These are phyloP conservation scores for Balakata baccata DNA, from an alignment of 345 rosid species.

Conservation along the genomic window DNA sequence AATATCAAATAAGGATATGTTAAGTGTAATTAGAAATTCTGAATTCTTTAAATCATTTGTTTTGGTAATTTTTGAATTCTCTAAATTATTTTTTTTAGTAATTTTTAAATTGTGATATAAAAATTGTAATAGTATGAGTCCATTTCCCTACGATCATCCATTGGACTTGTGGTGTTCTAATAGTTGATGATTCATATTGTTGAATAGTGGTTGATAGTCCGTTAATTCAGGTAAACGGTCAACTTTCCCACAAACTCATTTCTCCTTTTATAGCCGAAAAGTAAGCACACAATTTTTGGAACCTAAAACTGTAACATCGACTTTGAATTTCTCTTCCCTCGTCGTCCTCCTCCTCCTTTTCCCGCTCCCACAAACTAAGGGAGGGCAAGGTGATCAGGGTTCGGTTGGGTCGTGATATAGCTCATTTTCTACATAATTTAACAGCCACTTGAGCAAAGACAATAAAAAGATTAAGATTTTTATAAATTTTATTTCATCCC, in stretches of 20 bases:
- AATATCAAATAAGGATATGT: too few species aligned
- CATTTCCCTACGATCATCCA: too few species aligned
- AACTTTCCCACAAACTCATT: neutral
- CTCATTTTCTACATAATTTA: conserved; percentile 16
- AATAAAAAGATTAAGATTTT: neutral
- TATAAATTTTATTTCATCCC: neutral
- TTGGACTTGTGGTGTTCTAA: too few species aligned
- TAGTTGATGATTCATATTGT: neutral
- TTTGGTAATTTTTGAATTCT: too few species aligned
- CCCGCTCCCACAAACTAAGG: conserved; percentile 7
- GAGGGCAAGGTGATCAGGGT: conserved; percentile 31
- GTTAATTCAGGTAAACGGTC: conserved; percentile 47
- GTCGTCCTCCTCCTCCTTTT: conserved; percentile 7
- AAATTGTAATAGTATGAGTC: too few species aligned
- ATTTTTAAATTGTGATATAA: too few species aligned
- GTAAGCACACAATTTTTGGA: conserved; percentile 33
- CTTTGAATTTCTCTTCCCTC: conserved; percentile 19
- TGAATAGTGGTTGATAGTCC: conserved; percentile 36
- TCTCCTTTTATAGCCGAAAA: conserved; percentile 31
- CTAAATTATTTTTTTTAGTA: too few species aligned
- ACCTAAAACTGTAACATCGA: conserved; percentile 22
- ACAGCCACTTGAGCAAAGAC: neutral
- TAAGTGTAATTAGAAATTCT: too few species aligned
- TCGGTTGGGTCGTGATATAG: conserved; percentile 42
- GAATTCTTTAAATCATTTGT: too few species aligned